Evolutionary conservation across 164 flowering plant species (phyloP).

Genomic region (Annona squamosa): DNA sequence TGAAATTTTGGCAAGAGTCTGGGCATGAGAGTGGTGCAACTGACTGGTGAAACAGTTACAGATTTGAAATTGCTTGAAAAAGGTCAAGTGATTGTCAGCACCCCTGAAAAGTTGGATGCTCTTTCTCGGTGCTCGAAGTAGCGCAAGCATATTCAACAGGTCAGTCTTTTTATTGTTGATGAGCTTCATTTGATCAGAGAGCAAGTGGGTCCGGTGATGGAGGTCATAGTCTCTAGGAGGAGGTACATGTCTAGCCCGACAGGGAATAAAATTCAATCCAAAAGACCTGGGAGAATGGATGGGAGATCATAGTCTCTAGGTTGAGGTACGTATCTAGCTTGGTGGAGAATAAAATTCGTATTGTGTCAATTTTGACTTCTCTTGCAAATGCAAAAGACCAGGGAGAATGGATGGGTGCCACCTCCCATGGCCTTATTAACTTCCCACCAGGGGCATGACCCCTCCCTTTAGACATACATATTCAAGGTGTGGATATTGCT

Average conservation of each 20-base stretch:
- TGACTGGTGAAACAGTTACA: slow-evolving; percentile 76
- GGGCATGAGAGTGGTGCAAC: slow-evolving; percentile 68
- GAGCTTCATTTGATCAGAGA: slow-evolving; percentile 94
- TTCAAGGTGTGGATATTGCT: slow-evolving; percentile 87
- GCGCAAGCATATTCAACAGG: slow-evolving; percentile 76
- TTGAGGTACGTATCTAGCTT: slow-evolving; percentile 91
- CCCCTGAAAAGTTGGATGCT: slow-evolving; percentile 99
- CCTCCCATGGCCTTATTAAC: slow-evolving; percentile 93
- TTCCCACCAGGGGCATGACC: slow-evolving; percentile 94
- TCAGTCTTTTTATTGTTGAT: slow-evolving; percentile 81
- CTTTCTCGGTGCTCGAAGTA: slow-evolving; percentile 94
- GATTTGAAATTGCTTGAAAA: slow-evolving; percentile 84
- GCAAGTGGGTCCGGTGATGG: slow-evolving; percentile 84
- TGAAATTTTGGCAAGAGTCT: slow-evolving; percentile 75
- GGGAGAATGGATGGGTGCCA: slow-evolving; percentile 96
- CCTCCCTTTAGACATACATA: slow-evolving; percentile 87
- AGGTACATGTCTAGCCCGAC: too few species aligned
- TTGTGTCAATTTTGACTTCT: slow-evolving; percentile 85
- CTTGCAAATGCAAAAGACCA: slow-evolving; percentile 97
- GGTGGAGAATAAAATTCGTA: slow-evolving; percentile 74
- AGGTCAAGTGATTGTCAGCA: slow-evolving; percentile 77
- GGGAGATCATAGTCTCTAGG: slow-evolving; percentile 85
- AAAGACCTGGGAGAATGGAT: too few species aligned
- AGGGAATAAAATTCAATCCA: too few species aligned
- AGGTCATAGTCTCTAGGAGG: slow-evolving; percentile 91